Evolutionary conservation across 768 basidiomycete genomes (phyloP).

Genomic region (Hebeloma cylindrosporum): DNA sequence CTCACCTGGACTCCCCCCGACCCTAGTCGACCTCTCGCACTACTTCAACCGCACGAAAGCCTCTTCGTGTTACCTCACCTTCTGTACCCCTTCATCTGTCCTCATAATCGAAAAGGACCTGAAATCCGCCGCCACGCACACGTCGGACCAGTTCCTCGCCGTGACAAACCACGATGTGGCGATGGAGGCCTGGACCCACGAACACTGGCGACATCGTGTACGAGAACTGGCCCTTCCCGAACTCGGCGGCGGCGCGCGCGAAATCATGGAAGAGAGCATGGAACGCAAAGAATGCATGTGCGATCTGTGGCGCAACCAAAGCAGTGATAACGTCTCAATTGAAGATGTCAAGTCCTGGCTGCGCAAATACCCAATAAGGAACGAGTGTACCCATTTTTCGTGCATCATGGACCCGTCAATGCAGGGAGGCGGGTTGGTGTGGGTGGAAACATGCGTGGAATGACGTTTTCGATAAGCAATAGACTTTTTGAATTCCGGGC

Average conservation of each 20-base stretch:
- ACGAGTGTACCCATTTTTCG: constrained; percentile 38
- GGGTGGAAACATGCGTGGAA: constrained; percentile 34
- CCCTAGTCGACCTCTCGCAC: constrained; percentile 23
- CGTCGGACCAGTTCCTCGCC: constrained; percentile 28
- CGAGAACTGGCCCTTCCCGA: constrained; percentile 9
- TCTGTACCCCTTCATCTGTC: constrained; percentile 32
- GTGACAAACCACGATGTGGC: constrained; percentile 37
- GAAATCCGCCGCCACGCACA: constrained; percentile 18
- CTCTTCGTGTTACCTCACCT: constrained; percentile 37
- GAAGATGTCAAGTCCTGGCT: constrained; percentile 32
- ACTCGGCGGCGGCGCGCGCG: constrained; percentile 12
- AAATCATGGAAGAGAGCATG: constrained; percentile 33
- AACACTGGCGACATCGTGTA: constrained; percentile 21
- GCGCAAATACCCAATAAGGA: constrained; percentile 33
- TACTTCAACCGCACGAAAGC: constrained; percentile 19
- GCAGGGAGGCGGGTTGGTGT: constrained; percentile 34
- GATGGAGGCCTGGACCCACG: constrained; percentile 25
- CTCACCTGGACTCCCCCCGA: constrained; percentile 24
- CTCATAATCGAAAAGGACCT: constrained; percentile 38
- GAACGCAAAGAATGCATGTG: constrained; percentile 31
- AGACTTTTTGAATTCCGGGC: too few relatives aligned
- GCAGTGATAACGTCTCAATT: constrained; percentile 9
- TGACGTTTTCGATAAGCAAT: too few relatives aligned
- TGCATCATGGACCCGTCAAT: constrained; percentile 40
- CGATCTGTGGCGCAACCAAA: constrained; percentile 19